phyloP scores from a whole-genome alignment of 768 basidiomycete genomes.

The Sarcodon aspratus region DNA sequence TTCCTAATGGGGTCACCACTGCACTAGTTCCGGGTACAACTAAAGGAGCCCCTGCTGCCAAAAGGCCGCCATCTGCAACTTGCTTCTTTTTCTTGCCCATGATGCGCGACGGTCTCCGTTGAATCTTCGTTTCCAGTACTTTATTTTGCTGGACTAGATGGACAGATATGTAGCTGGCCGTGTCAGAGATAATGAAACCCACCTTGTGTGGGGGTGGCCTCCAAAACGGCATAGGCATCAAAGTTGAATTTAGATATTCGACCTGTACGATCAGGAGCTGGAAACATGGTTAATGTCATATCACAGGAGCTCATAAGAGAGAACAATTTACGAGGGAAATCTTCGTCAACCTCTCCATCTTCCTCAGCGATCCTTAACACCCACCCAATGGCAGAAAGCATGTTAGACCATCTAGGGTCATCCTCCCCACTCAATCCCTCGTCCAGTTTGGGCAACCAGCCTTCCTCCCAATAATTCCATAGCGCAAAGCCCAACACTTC shows the following conservation, averaged over 20 bases:
- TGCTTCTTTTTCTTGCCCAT: conserved; percentile 50
- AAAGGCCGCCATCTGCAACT: conserved; percentile 21
- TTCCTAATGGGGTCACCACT: conserved; percentile 15
- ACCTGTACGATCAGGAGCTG: conserved; percentile 83
- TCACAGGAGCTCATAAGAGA: neutral
- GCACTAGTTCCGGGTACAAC: conserved; percentile 8
- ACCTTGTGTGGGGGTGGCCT: conserved; percentile 66
- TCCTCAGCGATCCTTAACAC: conserved; percentile 89
- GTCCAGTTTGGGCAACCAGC: conserved; percentile 66
- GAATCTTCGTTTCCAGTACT: conserved; percentile 67
- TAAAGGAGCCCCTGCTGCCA: conserved; percentile 31
- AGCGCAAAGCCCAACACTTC: conserved; percentile 92
- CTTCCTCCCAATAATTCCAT: conserved; percentile 90
- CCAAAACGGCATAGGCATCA: conserved; percentile 80
- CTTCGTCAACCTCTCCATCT: conserved; percentile 97
- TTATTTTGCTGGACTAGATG: conserved; percentile 59
- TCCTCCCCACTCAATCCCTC: conserved; percentile 48
- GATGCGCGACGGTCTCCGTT: conserved; percentile 68
- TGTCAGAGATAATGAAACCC: conserved; percentile 9
- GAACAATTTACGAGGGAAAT: conserved; percentile 77
- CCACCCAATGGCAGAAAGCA: conserved; percentile 79
- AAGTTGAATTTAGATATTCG: conserved; percentile 84
- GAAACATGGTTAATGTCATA: neutral
- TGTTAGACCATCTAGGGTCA: conserved; percentile 46
- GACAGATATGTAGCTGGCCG: neutral